phyloP scores from a whole-genome alignment of 2,329 filamentous ascomycete genomes.

The Diaporthe capsici region DNA sequence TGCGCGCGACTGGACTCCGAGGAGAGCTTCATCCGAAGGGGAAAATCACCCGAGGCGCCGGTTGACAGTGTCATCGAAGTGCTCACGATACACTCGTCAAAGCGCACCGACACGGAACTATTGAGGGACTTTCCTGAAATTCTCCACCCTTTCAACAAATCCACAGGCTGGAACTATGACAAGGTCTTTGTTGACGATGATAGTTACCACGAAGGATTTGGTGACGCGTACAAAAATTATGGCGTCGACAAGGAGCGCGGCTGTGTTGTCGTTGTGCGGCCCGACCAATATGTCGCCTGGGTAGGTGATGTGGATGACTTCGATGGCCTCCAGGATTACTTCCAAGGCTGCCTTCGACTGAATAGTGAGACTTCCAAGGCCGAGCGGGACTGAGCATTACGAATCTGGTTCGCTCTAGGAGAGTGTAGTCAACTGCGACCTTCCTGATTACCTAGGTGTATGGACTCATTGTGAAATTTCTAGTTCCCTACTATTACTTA shows the following conservation, averaged over 20 bases:
- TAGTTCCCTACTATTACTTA: too few species aligned
- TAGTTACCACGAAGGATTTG: constrained; percentile 67
- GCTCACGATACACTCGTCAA: constrained; percentile 70
- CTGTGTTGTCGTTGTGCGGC: constrained; percentile 71
- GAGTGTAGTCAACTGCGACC: neutral
- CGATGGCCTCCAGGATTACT: constrained; percentile 52
- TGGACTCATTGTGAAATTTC: too few species aligned
- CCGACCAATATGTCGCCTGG: constrained; percentile 76
- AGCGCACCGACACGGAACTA: constrained; percentile 63
- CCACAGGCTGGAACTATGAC: constrained; percentile 68
- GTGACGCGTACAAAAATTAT: constrained; percentile 67
- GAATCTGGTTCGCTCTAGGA: too few species aligned
- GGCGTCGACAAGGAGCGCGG: constrained; percentile 70
- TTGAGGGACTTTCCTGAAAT: constrained; percentile 64
- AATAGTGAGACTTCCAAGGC: too few species aligned
- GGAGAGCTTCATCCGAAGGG: constrained; percentile 55
- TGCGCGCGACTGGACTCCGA: constrained; percentile 58
- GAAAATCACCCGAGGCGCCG: constrained; percentile 50
- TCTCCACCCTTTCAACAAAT: constrained; percentile 61
- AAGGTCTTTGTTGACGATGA: constrained; percentile 69
- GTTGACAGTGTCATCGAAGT: constrained; percentile 66
- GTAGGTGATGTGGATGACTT: constrained; percentile 56
- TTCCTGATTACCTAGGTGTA: too few species aligned
- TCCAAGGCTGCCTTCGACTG: constrained; percentile 45
- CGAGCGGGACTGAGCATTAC: neutral